Evolutionary conservation across 1,284 basidiomycete genomes (phyloP).

Genomic region (Ceratobasidium sp.): DNA sequence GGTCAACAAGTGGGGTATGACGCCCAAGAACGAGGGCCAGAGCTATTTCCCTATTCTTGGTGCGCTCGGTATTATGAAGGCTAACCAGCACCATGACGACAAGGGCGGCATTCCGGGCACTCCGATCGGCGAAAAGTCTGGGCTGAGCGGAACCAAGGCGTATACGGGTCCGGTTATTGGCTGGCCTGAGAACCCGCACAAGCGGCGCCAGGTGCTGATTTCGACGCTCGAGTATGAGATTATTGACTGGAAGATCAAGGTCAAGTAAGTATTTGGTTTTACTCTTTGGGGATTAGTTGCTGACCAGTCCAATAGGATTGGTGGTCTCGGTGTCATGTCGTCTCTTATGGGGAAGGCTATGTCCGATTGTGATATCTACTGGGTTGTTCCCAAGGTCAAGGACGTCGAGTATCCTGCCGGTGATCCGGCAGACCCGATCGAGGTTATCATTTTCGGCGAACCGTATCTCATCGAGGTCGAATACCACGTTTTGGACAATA

Average conservation of each 20-base stretch:
- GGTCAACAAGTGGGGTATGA: slow-evolving; percentile 91
- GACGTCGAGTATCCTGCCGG: slow-evolving; percentile 91
- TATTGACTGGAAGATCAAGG: slow-evolving; percentile 95
- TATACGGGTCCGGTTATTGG: slow-evolving; percentile 79
- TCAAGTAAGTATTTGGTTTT: slow-evolving; percentile 66
- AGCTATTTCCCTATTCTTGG: slow-evolving; percentile 85
- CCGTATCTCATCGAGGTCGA: slow-evolving; percentile 95
- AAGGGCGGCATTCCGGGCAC: slow-evolving; percentile 50
- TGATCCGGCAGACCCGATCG: slow-evolving; percentile 92
- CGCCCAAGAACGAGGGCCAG: slow-evolving; percentile 64
- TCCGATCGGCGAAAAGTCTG: slow-evolving; percentile 73
- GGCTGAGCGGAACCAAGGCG: slow-evolving; percentile 71
- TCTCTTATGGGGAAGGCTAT: slow-evolving; percentile 96
- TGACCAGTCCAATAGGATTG: slow-evolving; percentile 66
- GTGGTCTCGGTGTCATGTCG: slow-evolving; percentile 96
- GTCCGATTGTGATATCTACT: slow-evolving; percentile 93
- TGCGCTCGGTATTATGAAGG: slow-evolving; percentile 45
- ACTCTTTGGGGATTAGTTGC: not conserved
- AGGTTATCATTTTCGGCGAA: slow-evolving; percentile 95
- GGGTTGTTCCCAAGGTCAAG: slow-evolving; percentile 94
- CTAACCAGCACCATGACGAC: slow-evolving; percentile 40
- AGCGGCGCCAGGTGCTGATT: slow-evolving; percentile 90
- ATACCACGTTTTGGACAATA: slow-evolving; percentile 91
- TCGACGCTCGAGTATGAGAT: slow-evolving; percentile 95
- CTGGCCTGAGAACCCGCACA: slow-evolving; percentile 92